Base-by-base conservation (phyloP, 495 filamentous ascomycete species). In the Penicillium alfredii region DNA sequence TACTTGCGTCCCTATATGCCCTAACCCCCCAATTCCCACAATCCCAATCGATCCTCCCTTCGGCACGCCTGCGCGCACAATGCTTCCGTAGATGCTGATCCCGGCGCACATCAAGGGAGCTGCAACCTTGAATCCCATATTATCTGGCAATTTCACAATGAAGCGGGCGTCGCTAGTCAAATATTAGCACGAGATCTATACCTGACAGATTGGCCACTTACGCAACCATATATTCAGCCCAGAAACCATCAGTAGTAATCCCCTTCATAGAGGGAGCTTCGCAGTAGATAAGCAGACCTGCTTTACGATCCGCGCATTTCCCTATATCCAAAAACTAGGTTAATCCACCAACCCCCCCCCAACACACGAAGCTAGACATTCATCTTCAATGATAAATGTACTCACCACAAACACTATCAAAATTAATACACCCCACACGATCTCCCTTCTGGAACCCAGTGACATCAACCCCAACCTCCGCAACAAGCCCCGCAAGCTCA, bases 401-500 rank as follows among this genome's bases (percentile, higher is more conserved):
- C 22, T 24, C 4, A 24, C 22, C 22, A 35, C 32, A 12, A 30
- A 47, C 44, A 15, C 25, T 41, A 16, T 41, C 37, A 21, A 47
- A 41, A 33, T 47, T 41, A 27, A 47, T 37, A 27, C 44, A 47
- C 1, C 39, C 38, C 11, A 47, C 64, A 20, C 70, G 51, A 41
- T 76, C 69, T 33, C 76, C 73, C 12, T 52, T 30, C 19, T 57
- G 42, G 41, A 78, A 75, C 11, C 57, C 53, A 6, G 30, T 47
- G 14, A 73, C 64, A 1, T 51, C 33, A 4, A 61, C 52, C 14
- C 76, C 77, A 20, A 69, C 34, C 1, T 61, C 59, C 14, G 68
- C 68, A 23, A 80, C 64, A 4, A 69, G 76, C 8, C 78, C 77
- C 9, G 69, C 49, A 12, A 73, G 76, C 55, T 81, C 76, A 47